Base-by-base conservation (phyloP, 257 asterid species). In the Paulownia fortunei region DNA sequence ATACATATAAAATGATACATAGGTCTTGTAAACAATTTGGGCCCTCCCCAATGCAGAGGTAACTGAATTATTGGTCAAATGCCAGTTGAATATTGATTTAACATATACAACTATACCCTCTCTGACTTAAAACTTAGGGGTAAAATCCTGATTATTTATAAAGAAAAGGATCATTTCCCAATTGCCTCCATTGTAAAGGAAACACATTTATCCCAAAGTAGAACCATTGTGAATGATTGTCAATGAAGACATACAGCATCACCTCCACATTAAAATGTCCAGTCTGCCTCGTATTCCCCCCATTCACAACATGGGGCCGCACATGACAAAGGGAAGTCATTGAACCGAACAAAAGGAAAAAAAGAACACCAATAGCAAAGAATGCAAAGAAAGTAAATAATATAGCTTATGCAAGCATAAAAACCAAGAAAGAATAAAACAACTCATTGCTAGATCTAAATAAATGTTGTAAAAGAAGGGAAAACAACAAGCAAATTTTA, bases 31-130 rank as follows among this genome's bases (percentile, higher is more conserved):
- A 54, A 65, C 75, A 66, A 49, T 67, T 65, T 15, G 12, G 26
- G 52, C 47, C 52, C 77, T 66, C 73, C 76, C 55, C 27, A 47
- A 76, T 36, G 34, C 34, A 26, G 47, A 66, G 75, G 60, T 73
- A 30, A 66, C 39, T 64, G 65, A 23, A 59, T 19, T 42, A 21
- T 34, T 26, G 76, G 62, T 6, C 69, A 76, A 41, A 56, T 47
- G 42, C 59, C 79, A 77, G 41, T 65, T 18, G 55, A 61, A 39
- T 37, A 23, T 68, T 80, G 54, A 37, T 62, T 41, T 27, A 52
- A 72, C 63, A 13, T 36, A 73, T 26, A 18, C 26, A 60, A 67
- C 64, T 18, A 74, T 39, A 23, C 9, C 21, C 23, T 60, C 71
- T 71, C 69, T 72, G 52, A 27, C 37, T 69, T 60, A 6, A 63